Percentiles rank a stretch among this genome's conserved stretches.
These are phyloP conservation scores for Globisporangium nodosum DNA, from an alignment of 352 stramenopile species.

Conservation along the genomic window DNA sequence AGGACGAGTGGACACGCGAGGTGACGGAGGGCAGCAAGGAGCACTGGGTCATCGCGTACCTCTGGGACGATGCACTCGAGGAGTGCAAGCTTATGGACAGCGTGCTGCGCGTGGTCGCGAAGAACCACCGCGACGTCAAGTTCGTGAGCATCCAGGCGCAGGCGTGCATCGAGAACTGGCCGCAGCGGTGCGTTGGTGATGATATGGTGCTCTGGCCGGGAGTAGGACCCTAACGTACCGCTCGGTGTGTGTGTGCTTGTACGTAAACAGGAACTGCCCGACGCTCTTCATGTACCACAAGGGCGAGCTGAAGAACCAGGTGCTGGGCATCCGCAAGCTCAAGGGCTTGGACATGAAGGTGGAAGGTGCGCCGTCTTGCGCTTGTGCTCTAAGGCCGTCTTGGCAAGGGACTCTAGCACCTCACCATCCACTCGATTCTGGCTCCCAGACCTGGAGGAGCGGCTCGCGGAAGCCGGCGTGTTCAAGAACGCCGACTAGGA, in stretches of 20 bases:
- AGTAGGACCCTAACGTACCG: too few species aligned
- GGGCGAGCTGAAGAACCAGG: conserved; percentile 82
- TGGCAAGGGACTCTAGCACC: too few species aligned
- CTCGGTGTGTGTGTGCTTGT: not conserved
- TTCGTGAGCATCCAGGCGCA: conserved; percentile 92
- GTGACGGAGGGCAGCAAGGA: conserved; percentile 89
- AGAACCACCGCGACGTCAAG: conserved; percentile 88
- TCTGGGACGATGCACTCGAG: conserved; percentile 85
- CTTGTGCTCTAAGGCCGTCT: too few species aligned
- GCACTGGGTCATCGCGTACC: conserved; percentile 86
- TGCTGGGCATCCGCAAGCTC: conserved; percentile 86
- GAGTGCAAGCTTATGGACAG: conserved; percentile 92
- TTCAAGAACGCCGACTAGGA: conserved; percentile 36
- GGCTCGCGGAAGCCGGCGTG: conserved; percentile 72
- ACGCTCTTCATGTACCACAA: conserved; percentile 93
- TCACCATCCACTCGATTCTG: not conserved
- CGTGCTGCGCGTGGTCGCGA: conserved; percentile 74
- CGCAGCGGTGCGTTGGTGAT: conserved; percentile 32
- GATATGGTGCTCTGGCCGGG: too few species aligned
- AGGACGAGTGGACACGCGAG: conserved; percentile 91
- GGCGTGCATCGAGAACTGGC: conserved; percentile 91
- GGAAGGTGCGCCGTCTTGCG: conserved; percentile 33
- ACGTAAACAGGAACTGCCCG: conserved; percentile 70
- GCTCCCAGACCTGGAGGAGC: conserved; percentile 77
- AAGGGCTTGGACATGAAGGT: conserved; percentile 85